Conservation (phyloP, 2,329 filamentous ascomycete species). For the Amauroascus niger region DNA sequence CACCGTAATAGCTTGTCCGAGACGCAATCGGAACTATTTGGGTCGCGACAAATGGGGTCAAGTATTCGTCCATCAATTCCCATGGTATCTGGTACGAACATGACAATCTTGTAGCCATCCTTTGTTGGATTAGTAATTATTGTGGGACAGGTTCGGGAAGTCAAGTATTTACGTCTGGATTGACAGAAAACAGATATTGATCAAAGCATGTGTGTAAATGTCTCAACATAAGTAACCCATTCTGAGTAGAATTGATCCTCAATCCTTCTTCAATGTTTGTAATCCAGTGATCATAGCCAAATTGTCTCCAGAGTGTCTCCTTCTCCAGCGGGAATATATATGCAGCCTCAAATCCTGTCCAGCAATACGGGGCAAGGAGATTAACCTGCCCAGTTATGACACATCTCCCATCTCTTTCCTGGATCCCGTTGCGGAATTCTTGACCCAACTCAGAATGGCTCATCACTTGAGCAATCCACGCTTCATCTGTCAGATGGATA, state of each 20-base stretch:
- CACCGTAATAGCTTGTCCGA: constrained; percentile 19
- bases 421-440: constrained; percentile 19
- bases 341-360: constrained; percentile 19
- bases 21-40: not conserved
- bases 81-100: constrained; percentile 10
- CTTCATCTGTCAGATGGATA: constrained; percentile 16
- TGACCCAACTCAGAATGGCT: constrained; percentile 11
- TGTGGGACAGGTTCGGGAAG: not conserved
- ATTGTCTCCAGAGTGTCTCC: constrained; percentile 19
- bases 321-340: constrained; percentile 23
- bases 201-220: constrained; percentile 15
- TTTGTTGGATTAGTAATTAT: constrained; percentile 5
- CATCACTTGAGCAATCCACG: constrained; percentile 14
- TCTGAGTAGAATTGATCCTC: constrained; percentile 17
- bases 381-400: constrained; percentile 19
- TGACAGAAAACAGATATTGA: constrained; percentile 17
- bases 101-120: constrained; percentile 17
- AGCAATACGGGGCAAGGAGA: constrained; percentile 1
- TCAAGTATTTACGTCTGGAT: constrained; percentile 18
- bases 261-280: constrained; percentile 17
- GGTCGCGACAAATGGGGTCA: constrained; percentile 15
- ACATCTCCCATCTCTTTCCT: constrained; percentile 19
- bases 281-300: constrained; percentile 11
- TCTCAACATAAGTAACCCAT: constrained; percentile 14
- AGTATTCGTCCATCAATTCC: constrained; percentile 17